Evolutionary conservation across 2,329 filamentous ascomycete genomes (phyloP).

Genomic region (Dichotomopilus funicola): DNA sequence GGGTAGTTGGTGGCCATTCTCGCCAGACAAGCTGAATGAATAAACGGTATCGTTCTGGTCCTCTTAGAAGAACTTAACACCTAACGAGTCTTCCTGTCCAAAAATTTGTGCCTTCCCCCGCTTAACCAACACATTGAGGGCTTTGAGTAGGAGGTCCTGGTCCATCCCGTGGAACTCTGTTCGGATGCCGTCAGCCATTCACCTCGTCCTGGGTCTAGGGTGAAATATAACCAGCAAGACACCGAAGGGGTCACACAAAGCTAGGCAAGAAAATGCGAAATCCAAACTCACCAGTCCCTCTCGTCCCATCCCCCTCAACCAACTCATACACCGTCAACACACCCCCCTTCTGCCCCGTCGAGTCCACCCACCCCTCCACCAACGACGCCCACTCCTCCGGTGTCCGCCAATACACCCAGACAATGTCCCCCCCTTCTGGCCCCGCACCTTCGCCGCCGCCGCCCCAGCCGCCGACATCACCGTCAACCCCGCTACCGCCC

Average conservation of each 20-base stretch:
- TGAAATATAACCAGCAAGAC: neutral
- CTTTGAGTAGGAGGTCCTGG: conserved; percentile 68
- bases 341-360: conserved; percentile 78
- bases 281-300: conserved; percentile 52
- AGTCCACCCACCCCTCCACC: conserved; percentile 76
- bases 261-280: neutral
- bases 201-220: conserved; percentile 14
- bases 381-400: conserved; percentile 84
- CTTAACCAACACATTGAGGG: conserved; percentile 76
- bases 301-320: conserved; percentile 74
- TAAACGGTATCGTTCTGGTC: too few relatives aligned
- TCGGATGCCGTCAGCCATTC: conserved; percentile 14
- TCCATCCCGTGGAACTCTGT: conserved; percentile 86
- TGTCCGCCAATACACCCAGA: conserved; percentile 77
- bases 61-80: conserved; percentile 90
- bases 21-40: too few relatives aligned
- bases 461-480: neutral
- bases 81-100: conserved; percentile 77
- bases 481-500: conserved; percentile 26
- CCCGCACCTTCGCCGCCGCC: conserved; percentile 8
- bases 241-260: neutral
- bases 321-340: conserved; percentile 93
- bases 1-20: too few relatives aligned
- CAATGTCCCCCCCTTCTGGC: conserved; percentile 36
- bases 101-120: conserved; percentile 90